Evolutionary conservation across 208 protist species (phyloP).

Genomic region (Acanthamoeba castellanii): DNA sequence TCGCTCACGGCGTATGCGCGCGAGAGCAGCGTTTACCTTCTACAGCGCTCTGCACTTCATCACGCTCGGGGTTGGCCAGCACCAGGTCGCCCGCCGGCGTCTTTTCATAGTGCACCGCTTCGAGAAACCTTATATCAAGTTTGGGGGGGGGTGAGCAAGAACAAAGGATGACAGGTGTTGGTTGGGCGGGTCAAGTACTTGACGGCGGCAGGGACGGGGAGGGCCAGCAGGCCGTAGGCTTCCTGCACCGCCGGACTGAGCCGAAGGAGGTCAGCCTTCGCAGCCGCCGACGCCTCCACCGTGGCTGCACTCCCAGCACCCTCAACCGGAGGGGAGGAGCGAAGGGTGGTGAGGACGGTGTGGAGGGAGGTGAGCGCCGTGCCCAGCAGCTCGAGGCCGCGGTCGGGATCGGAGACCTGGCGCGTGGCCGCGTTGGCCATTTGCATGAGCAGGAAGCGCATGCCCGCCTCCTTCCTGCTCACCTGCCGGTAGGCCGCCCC

Average conservation of each 20-base stretch:
- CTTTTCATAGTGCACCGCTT: background rate
- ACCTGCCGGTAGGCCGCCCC: background rate
- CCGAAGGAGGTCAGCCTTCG: background rate
- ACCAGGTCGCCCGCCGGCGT: background rate
- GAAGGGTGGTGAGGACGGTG: background rate
- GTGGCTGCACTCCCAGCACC: background rate
- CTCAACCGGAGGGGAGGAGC: background rate
- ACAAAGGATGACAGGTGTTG: background rate
- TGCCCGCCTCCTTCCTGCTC: constrained; percentile 27
- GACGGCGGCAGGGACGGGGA: background rate
- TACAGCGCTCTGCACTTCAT: background rate
- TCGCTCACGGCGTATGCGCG: background rate
- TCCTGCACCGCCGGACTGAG: background rate
- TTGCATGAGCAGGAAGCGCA: constrained; percentile 11
- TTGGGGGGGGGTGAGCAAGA: background rate
- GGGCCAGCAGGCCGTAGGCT: background rate
- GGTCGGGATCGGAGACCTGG: background rate
- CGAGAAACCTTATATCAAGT: background rate
- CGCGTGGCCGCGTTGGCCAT: background rate
- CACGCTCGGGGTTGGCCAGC: background rate
- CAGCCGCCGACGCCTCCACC: background rate
- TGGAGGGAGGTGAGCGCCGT: background rate
- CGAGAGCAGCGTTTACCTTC: background rate
- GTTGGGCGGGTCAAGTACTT: background rate
- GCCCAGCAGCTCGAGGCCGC: background rate